Base-by-base conservation (phyloP, 495 filamentous ascomycete species). In the Durotheca rogersii region DNA sequence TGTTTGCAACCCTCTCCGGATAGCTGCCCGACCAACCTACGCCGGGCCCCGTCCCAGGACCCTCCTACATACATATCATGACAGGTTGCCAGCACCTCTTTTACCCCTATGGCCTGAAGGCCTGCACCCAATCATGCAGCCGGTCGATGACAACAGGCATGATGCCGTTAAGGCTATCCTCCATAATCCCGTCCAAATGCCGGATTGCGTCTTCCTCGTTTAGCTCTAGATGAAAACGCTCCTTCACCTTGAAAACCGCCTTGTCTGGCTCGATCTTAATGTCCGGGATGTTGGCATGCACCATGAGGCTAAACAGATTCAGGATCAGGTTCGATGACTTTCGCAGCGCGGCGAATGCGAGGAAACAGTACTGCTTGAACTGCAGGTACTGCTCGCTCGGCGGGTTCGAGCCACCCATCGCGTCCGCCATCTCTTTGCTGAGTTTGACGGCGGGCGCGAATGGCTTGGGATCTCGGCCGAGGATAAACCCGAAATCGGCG, bases 381-480 rank as follows among this genome's bases (percentile, higher is more conserved):
- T 87, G 80, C 10, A 82, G 69, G 64, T 95, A 97, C 37, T 95
- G 82, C 12, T 85, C 80, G 18, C 85, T 88, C 6, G 62, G 60
- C 0, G 62, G 62, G 19, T 77, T 76, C 3, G 82, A 74, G 5
- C 94, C 91, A 45, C 93, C 93, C 93, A 99, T 96, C 42, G 90
- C 92, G 59, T 97, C 93, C 10, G 96, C 87, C 93, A 99, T 99
- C 63, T 99, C 93, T 60, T 90, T 89, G 69, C 87, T 89, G 15
- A 99, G 81, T 61, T 99, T 99, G 85, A 99, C 95, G 51, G 87
- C 83, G 0, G 93, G 93, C 1, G 93, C 90, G 61, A 97, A 96
- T 2, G 93, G 93, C 58, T 99, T 99, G 1, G 93, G 93, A 59
- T 99, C 93, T 14, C 93, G 89, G 25, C 93, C 93, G 6, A 99